phyloP scores from a whole-genome alignment of 495 filamentous ascomycete species.

The Xylaria sp. region DNA sequence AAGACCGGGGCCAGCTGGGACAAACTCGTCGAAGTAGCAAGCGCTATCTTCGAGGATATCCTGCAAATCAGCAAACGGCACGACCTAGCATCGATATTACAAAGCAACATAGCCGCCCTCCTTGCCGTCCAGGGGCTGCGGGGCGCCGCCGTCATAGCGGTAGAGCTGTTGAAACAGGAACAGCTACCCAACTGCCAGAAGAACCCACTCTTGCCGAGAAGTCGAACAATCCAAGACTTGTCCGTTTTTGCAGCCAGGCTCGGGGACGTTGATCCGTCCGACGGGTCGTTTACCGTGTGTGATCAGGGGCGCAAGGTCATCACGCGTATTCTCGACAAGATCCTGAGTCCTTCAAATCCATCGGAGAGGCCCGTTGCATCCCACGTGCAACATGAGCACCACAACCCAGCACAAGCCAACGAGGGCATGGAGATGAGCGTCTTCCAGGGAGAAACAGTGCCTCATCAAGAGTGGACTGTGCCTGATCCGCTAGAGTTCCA shows the following conservation, averaged over 20 bases:
- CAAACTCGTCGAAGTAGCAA: constrained; percentile 48
- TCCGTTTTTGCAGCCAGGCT: constrained; percentile 42
- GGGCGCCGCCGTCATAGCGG: constrained; percentile 51
- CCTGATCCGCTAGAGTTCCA: constrained; percentile 34
- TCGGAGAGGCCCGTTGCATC: constrained; percentile 21
- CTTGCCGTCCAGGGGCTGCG: constrained; percentile 53
- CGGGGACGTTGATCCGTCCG: constrained; percentile 38
- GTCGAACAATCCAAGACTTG: constrained; percentile 44
- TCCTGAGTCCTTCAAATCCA: constrained; percentile 40
- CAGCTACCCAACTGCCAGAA: constrained; percentile 49
- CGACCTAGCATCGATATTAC: constrained; percentile 43
- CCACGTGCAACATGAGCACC: constrained; percentile 19
- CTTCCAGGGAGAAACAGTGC: constrained; percentile 25
- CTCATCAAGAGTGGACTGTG: constrained; percentile 22
- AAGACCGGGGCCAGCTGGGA: constrained; percentile 44
- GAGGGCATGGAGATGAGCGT: constrained; percentile 21
- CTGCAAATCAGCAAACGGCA: constrained; percentile 50
- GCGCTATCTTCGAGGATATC: constrained; percentile 50
- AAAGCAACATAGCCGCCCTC: constrained; percentile 41
- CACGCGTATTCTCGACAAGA: constrained; percentile 42
- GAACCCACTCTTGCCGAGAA: constrained; percentile 45
- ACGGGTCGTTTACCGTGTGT: constrained; percentile 39
- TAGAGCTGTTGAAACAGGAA: constrained; percentile 53
- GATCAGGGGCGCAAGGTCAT: constrained; percentile 44
- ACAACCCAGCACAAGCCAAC: constrained; percentile 8